Percentiles rank a stretch among this genome's conserved stretches.
Conservation (phyloP, 495 filamentous ascomycete genomes). For the Letharia lupina region DNA sequence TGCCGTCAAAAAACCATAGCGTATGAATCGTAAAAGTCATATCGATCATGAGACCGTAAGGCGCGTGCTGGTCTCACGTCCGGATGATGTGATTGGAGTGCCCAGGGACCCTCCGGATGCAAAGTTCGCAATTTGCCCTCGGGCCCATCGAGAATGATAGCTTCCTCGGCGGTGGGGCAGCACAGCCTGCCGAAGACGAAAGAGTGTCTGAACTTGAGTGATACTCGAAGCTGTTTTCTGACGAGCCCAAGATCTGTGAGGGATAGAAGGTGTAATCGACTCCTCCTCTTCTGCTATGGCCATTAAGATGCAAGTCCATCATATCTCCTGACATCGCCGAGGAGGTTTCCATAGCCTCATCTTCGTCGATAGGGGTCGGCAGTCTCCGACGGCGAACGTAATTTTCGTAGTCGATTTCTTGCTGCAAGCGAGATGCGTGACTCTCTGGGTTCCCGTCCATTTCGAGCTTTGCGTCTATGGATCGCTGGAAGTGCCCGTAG, state of each 20-base stretch:
- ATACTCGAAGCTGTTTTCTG: background rate
- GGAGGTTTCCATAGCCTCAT: slow-evolving; percentile 42
- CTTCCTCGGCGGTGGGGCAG: slow-evolving; percentile 35
- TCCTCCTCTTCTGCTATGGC: slow-evolving; percentile 30
- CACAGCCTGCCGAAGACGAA: slow-evolving; percentile 19
- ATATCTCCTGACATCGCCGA: slow-evolving; percentile 17
- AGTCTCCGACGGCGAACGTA: slow-evolving; percentile 49
- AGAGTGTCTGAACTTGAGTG: background rate
- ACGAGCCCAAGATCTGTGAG: slow-evolving; percentile 18
- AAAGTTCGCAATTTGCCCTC: slow-evolving; percentile 80
- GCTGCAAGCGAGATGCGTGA: slow-evolving; percentile 16
- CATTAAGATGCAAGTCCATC: slow-evolving; percentile 17
- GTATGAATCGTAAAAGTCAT: background rate
- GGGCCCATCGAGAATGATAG: slow-evolving; percentile 78
- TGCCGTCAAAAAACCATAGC: background rate
- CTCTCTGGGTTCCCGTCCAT: slow-evolving; percentile 22
- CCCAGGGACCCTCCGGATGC: slow-evolving; percentile 66
- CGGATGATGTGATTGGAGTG: slow-evolving; percentile 79
- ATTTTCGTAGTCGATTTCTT: slow-evolving; percentile 31
- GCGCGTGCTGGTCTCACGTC: slow-evolving; percentile 12
- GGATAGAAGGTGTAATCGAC: slow-evolving; percentile 30
- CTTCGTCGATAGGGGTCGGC: slow-evolving; percentile 65
- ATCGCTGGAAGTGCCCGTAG: slow-evolving; percentile 32
- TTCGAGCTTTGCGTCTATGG: slow-evolving; percentile 26
- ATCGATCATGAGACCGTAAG: background rate